Evolutionary conservation across 768 basidiomycete genomes (phyloP), one percentile per base, ranked within the genome.

Genomic region (Mycena pura): DNA sequence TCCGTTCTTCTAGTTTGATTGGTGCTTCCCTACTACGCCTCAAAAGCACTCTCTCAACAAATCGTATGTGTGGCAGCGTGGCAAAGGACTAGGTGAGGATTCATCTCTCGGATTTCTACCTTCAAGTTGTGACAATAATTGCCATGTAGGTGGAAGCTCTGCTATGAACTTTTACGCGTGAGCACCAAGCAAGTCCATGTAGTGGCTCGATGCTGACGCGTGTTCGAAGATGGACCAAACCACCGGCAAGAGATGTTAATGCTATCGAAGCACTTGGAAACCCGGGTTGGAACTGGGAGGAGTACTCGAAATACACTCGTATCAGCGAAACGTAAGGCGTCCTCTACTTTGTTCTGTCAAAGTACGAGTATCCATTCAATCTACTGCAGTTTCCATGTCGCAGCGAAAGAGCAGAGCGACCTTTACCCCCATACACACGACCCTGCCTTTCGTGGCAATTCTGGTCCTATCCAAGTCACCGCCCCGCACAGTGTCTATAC

Each of bases 261-360:
- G 74, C 72, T 9, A 73, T 80, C 45, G 84, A 84, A 63, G 70
- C 72, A 49, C 73, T 86, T 13, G 84, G 84, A 9, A 85, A 85
- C 52, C 74, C 75, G 4, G 84, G 84, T 10, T 86, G 84, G 84
- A 84, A 83, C 61, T 85, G 81, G 81, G 69, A 74, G 1, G 73
- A 77, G 17, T 80, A 75, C 50, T 54, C 70, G 14, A 75, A 77
- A 49, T 79, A 80, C 55, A 74, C 72, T 5, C 72, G 71, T 56
- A 77, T 73, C 50, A 66, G 72, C 8, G 77, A 78, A 63, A 78
- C 65, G 80, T 82, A 31, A 46, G 28, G 29, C 32, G 21, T 43
- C 49, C 38, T 38, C 31, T 24, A 21, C 6, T 22, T 27, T 44
- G 17, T 27, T 11, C 7, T 5, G 25, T 53, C 36, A 7, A 15